Evolutionary conservation across 208 protist species (phyloP), one percentile per base, ranked within the genome.

Genomic region (Leishmania arabica): DNA sequence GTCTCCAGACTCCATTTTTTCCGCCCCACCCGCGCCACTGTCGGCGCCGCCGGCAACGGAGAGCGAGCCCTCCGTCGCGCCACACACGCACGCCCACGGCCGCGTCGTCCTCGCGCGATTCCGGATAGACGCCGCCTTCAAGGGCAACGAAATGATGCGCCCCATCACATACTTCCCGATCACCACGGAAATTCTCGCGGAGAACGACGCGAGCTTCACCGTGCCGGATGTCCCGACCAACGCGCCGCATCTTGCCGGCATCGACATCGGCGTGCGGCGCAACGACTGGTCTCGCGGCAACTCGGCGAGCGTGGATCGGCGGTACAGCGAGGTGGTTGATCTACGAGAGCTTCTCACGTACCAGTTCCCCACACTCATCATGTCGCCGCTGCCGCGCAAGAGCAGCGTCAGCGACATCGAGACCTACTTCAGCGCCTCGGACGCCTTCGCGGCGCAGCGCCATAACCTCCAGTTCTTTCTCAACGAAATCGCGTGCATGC

Each of bases 311-410:
- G 85, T 95, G n/a, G 88, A 96, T 77, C 92, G 94, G 7, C 88
- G 94, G 19, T 97, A 97, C 88, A 95, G 89, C 72, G 94, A 97
- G 86, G 62, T 97, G 71, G 76, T 91, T 47, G 87, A 90, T 58
- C 88, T 97, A 71, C 92, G 94, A 0, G 77, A 88, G 42, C 81
- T 96, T 34, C 88, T 97, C 11, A 84, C 83, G 40, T 91, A 90
- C 72, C 91, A 96, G 80, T 95, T 95, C 79, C 92, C 91, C 19
- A 89, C 73, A 13, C 69, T 97, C 40, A 89, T 97, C 56, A 84
- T 97, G 8, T 92, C 94, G 1, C 94, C 94, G n/a, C 85, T 97
- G 64, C 90, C 91, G 37, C 83, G 87, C 19, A 97, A 97, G 88
- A 91, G 77, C 64, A 86, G 79, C 66, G 78, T 91, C 77, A 81